These are phyloP conservation scores for Hortaea sp. DNA, from an alignment of 2,329 filamentous ascomycete genomes.

Conservation along the genomic window DNA sequence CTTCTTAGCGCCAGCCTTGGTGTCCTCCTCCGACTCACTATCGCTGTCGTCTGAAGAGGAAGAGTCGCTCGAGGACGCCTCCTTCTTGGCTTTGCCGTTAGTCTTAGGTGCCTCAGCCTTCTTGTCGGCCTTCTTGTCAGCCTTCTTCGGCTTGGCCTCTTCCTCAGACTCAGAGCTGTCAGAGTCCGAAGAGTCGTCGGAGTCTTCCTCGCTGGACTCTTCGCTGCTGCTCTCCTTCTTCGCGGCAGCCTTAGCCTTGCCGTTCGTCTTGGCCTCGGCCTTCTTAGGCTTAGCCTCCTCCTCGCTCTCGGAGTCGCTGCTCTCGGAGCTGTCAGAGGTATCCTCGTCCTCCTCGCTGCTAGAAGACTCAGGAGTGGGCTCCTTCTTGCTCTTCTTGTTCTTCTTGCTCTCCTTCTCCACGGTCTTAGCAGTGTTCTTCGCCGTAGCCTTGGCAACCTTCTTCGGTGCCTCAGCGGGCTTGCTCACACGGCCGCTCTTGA, in stretches of 20 bases:
- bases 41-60: conserved; percentile 20
- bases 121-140: conserved; percentile 15
- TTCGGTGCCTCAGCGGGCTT: conserved; percentile 57
- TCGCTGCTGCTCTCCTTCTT: conserved; percentile 11
- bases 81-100: conserved; percentile 13
- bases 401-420: conserved; percentile 32
- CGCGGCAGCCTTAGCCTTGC: conserved; percentile 14
- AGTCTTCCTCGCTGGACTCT: conserved; percentile 7
- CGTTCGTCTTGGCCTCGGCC: conserved; percentile 17
- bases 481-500: conserved; percentile 56
- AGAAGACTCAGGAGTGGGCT: conserved; percentile 36
- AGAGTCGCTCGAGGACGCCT: conserved; percentile 22
- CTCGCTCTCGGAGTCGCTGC: conserved; percentile 30
- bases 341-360: conserved; percentile 26
- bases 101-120: background rate
- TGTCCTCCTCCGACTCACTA: conserved; percentile 20
- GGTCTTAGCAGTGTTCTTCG: conserved; percentile 39
- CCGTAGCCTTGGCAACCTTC: conserved; percentile 44
- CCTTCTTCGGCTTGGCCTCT: conserved; percentile 22
- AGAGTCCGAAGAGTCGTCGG: conserved; percentile 18
- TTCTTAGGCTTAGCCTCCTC: conserved; percentile 10
- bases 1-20: conserved; percentile 15
- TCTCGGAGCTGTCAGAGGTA: conserved; percentile 26
- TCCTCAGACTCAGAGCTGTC: conserved; percentile 20
- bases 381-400: conserved; percentile 40